Evolutionary conservation across 345 rosid genomes (phyloP).

Genomic region (Dipteronia dyeriana): DNA sequence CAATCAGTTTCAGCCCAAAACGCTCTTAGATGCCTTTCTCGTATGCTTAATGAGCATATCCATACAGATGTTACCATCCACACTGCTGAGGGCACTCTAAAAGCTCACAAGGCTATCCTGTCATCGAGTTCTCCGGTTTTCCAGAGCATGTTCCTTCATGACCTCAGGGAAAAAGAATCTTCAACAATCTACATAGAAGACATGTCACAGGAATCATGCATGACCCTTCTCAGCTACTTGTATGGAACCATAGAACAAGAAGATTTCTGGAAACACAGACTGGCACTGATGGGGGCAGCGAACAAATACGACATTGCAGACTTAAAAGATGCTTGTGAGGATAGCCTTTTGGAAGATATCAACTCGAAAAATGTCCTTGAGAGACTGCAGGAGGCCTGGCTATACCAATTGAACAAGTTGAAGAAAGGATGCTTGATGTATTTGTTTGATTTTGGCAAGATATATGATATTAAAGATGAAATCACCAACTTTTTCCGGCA

Average conservation of each 20-base stretch:
- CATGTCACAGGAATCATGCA: slow-evolving; percentile 84
- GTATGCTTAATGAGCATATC: slow-evolving; percentile 83
- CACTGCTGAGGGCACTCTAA: slow-evolving; percentile 71
- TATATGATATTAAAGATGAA: slow-evolving; percentile 79
- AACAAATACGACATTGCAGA: slow-evolving; percentile 77
- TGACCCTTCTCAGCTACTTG: slow-evolving; percentile 71
- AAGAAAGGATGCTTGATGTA: slow-evolving; percentile 85
- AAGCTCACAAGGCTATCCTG: slow-evolving; percentile 85
- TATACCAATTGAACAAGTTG: slow-evolving; percentile 76
- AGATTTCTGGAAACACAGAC: slow-evolving; percentile 92
- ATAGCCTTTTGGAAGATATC: slow-evolving; percentile 87
- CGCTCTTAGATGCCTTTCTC: slow-evolving; percentile 72
- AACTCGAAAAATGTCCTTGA: slow-evolving; percentile 78
- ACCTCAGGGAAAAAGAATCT: slow-evolving; percentile 90
- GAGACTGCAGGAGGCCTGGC: slow-evolving; percentile 93
- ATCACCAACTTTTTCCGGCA: slow-evolving; percentile 70
- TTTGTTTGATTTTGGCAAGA: slow-evolving; percentile 89
- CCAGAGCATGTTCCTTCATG: slow-evolving; percentile 83
- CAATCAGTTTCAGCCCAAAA: slow-evolving; percentile 59
- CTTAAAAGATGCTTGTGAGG: slow-evolving; percentile 82
- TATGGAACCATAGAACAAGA: slow-evolving; percentile 80
- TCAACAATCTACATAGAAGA: slow-evolving; percentile 79
- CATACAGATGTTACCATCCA: slow-evolving; percentile 75
- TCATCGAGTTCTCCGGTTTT: slow-evolving; percentile 90
- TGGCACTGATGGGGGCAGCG: slow-evolving; percentile 73